These are phyloP conservation scores for Gossypium ekmanianum DNA, from an alignment of 345 rosid species.

Conservation along the genomic window DNA sequence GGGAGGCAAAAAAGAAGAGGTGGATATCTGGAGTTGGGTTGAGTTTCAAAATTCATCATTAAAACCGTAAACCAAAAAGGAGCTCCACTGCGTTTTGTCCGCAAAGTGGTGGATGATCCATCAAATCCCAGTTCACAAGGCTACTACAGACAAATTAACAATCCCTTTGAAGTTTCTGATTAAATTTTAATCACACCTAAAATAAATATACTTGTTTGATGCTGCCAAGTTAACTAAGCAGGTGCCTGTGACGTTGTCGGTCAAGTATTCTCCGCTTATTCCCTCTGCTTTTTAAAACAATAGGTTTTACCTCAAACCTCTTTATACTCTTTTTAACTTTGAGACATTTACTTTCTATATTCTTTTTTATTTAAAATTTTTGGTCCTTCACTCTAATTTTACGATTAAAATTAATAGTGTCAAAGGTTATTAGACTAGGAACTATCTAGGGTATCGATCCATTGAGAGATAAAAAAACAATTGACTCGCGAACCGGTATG, in stretches of 20 bases:
- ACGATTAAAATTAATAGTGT: too few species aligned
- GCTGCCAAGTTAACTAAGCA: conserved; percentile 12
- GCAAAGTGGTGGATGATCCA: not conserved
- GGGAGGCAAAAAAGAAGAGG: not conserved
- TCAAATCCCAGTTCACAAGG: too few species aligned
- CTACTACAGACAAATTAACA: too few species aligned
- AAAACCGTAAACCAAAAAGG: not conserved
- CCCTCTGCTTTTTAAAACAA: not conserved
- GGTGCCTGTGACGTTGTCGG: conserved; percentile 3
- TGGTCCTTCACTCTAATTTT: too few species aligned
- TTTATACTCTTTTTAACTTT: too few species aligned
- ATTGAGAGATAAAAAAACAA: too few species aligned
- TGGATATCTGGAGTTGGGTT: not conserved
- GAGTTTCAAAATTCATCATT: conserved; percentile 26
- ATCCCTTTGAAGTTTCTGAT: not conserved
- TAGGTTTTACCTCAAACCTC: too few species aligned
- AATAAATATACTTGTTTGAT: conserved; percentile 11
- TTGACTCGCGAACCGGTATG: too few species aligned
- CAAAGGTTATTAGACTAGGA: accelerated
- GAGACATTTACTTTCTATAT: too few species aligned
- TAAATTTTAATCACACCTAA: not conserved
- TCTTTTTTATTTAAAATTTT: too few species aligned
- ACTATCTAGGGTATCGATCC: accelerated
- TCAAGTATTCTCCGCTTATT: conserved; percentile 17
- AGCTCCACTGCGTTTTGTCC: conserved; percentile 25